phyloP scores from a whole-genome alignment of 192 early-diverging fungal species.

The Backusella sp. region DNA sequence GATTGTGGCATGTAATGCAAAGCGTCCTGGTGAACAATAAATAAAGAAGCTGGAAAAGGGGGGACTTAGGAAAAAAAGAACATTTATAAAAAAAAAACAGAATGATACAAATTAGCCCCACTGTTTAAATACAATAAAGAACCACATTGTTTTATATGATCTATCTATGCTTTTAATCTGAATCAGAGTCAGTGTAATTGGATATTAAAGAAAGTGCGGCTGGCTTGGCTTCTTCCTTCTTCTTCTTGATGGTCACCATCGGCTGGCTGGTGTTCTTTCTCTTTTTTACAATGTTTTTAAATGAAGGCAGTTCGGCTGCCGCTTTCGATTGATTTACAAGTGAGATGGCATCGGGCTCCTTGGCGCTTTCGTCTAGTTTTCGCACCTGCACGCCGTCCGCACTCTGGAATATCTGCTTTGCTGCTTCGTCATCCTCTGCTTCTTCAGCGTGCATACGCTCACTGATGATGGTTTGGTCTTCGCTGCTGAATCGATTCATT shows the following conservation, averaged over 20 bases:
- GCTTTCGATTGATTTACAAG: slow-evolving; percentile 24
- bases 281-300: slow-evolving; percentile 14
- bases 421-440: slow-evolving; percentile 68
- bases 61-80: not conserved
- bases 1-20: slow-evolving; percentile 90
- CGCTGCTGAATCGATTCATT: slow-evolving; percentile 48
- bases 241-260: slow-evolving; percentile 17
- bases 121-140: too few relatives aligned
- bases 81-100: not conserved
- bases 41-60: not conserved
- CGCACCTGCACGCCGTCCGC: slow-evolving; percentile 66
- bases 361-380: slow-evolving; percentile 51
- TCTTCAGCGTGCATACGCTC: slow-evolving; percentile 38
- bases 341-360: slow-evolving; percentile 31
- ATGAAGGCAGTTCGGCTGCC: slow-evolving; percentile 18
- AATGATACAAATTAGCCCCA: too few relatives aligned
- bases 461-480: slow-evolving; percentile 37
- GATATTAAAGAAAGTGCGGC: slow-evolving; percentile 17
- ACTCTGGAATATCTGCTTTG: slow-evolving; percentile 61
- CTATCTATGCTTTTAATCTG: not conserved
- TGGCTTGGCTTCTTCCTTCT: not conserved
- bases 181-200: slow-evolving; percentile 14
- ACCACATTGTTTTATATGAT: too few relatives aligned
- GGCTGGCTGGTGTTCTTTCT: not conserved
- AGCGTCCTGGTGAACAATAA: slow-evolving; percentile 64